phyloP scores from a whole-genome alignment of 2,329 filamentous ascomycete genomes.

The Chalara sp. region DNA sequence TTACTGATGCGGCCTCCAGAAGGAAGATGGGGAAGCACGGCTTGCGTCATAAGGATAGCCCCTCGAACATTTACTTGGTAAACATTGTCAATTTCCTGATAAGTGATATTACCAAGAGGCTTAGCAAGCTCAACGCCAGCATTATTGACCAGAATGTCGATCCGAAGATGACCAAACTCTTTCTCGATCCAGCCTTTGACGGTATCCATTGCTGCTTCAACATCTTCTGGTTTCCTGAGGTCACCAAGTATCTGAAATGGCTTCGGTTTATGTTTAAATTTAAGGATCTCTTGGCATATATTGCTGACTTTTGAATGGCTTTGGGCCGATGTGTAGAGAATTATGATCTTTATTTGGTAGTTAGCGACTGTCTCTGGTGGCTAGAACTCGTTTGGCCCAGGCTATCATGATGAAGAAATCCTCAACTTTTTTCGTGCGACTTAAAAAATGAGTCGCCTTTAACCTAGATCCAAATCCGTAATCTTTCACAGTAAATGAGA shows the following conservation, averaged over 20 bases:
- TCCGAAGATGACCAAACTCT: slow-evolving; percentile 1
- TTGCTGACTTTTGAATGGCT: slow-evolving; percentile 33
- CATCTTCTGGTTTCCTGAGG: slow-evolving; percentile 30
- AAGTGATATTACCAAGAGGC: background rate
- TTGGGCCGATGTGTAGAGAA: slow-evolving; percentile 41
- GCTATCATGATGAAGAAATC: no score
- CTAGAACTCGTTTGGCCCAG: no score
- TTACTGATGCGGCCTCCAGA: slow-evolving; percentile 36
- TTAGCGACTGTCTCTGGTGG: no score
- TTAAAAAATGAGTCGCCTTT: no score
- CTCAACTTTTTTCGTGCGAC: no score
- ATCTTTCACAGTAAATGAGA: background rate
- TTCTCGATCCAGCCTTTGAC: background rate
- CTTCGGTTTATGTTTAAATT: slow-evolving; percentile 26
- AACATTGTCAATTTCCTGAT: background rate
- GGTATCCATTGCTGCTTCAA: slow-evolving; percentile 27
- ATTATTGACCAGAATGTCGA: slow-evolving; percentile 38
- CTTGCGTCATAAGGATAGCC: slow-evolving; percentile 44
- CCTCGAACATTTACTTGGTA: slow-evolving; percentile 42
- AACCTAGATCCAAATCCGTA: no score
- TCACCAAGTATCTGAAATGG: slow-evolving; percentile 48
- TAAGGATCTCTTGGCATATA: slow-evolving; percentile 36
- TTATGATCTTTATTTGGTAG: slow-evolving; percentile 27
- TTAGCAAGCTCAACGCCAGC: slow-evolving; percentile 20
- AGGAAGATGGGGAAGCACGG: slow-evolving; percentile 42